phyloP scores from a whole-genome alignment of 345 rosid species.

The Linum trigynum region DNA sequence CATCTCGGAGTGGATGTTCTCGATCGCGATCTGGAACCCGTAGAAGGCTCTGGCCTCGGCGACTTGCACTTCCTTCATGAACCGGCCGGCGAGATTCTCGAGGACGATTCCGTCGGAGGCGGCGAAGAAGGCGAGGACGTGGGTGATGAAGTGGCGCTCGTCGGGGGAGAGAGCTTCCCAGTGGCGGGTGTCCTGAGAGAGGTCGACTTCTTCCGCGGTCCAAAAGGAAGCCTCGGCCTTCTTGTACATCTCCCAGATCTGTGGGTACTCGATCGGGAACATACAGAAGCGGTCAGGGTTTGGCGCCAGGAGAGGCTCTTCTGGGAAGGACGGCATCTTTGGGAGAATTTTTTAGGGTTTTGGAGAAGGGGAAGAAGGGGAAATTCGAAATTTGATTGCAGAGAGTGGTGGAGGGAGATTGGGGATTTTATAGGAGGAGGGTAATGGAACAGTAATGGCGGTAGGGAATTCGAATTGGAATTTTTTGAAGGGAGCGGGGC shows the following conservation, averaged over 20 bases:
- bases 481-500: neutral
- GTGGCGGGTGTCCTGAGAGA: neutral
- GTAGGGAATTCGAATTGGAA: conserved; percentile 2
- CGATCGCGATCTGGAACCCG: neutral
- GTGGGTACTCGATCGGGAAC: conserved; percentile 83
- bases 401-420: neutral
- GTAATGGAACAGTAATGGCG: too few species aligned
- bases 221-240: conserved; percentile 40
- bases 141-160: conserved; percentile 4
- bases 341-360: neutral
- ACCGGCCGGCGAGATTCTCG: neutral
- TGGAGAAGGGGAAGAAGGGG: too few species aligned
- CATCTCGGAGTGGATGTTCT: too few species aligned
- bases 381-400: neutral
- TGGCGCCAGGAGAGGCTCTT: conserved; percentile 73
- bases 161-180: neutral
- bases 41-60: neutral
- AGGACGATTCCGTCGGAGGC: conserved; percentile 1
- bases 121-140: conserved; percentile 5
- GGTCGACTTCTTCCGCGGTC: neutral
- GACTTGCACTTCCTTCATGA: neutral
- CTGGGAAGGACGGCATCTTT: conserved; percentile 67
- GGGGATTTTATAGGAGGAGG: conserved; percentile 10
- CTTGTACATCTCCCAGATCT: conserved; percentile 98
- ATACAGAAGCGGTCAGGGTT: conserved; percentile 81